phyloP scores from a whole-genome alignment of 352 stramenopile genomes.

The Aphanomyces cochlioides region DNA sequence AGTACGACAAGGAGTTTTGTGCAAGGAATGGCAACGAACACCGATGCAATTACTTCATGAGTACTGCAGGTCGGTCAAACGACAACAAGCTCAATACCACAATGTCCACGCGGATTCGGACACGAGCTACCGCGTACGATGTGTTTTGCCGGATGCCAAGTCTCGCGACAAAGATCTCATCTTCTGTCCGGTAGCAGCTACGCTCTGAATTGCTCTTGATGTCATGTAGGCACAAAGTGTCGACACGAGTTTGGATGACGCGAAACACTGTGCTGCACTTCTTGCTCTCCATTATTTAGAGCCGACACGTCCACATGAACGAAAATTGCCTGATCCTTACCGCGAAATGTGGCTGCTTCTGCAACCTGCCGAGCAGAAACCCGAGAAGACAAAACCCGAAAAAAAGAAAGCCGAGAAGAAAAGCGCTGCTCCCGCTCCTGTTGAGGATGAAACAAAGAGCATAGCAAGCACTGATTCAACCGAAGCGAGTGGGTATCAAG shows the following conservation, averaged over 20 bases:
- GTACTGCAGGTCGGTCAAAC: constrained; percentile 91
- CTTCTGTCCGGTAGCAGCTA: constrained; percentile 71
- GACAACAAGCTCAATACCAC: constrained; percentile 65
- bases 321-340: constrained; percentile 96
- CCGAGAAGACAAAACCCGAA: constrained; percentile 32
- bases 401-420: constrained; percentile 29
- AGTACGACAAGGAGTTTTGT: constrained; percentile 76
- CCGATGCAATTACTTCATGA: constrained; percentile 93
- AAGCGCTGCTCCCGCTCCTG: constrained; percentile 33
- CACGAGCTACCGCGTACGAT: constrained; percentile 50
- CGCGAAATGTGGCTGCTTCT: constrained; percentile 87
- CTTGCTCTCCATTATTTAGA: constrained; percentile 94
- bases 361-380: constrained; percentile 3
- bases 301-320: constrained; percentile 88
- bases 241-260: constrained; percentile 70
- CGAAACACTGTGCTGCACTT: constrained; percentile 90
- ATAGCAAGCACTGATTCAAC: constrained; percentile 33
- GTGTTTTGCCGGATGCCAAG: constrained; percentile 92
- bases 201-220: neutral
- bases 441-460: constrained; percentile 33
- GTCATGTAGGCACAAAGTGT: constrained; percentile 69
- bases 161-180: constrained; percentile 91
- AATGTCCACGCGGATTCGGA: constrained; percentile 43
- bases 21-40: constrained; percentile 92
- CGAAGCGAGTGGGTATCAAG: constrained; percentile 32